These are phyloP conservation scores for Fusarium luffae DNA, from an alignment of 2,329 filamentous ascomycete genomes.

Conservation along the genomic window DNA sequence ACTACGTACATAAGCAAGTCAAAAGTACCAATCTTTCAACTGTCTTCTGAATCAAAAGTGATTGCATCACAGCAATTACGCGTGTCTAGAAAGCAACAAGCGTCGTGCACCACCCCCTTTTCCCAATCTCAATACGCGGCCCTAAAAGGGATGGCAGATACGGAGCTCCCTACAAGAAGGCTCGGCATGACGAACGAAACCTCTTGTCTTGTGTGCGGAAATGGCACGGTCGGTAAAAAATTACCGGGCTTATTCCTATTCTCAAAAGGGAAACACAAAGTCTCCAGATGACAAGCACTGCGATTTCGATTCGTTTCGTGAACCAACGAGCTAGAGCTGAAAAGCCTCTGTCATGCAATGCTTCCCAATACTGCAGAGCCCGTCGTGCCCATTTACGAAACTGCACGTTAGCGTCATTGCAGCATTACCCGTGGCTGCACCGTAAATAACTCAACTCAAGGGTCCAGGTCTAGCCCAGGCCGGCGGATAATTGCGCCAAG, in stretches of 20 bases:
- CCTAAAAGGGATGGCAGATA: slow-evolving; percentile 13
- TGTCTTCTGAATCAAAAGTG: background rate
- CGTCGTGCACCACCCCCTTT: slow-evolving; percentile 28
- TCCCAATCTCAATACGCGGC: slow-evolving; percentile 1
- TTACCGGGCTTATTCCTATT: slow-evolving; percentile 3
- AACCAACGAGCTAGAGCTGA: slow-evolving; percentile 15
- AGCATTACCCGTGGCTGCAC: slow-evolving; percentile 5
- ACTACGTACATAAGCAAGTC: background rate
- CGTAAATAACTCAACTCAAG: slow-evolving; percentile 30
- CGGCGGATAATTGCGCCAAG: slow-evolving; percentile 16
- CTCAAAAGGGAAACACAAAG: slow-evolving; percentile 3
- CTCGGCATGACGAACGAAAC: slow-evolving; percentile 40
- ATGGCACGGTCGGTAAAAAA: slow-evolving; percentile 28
- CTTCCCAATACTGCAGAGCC: slow-evolving; percentile 10
- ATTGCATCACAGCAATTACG: background rate
- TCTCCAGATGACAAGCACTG: slow-evolving; percentile 18
- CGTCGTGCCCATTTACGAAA: slow-evolving; percentile 4
- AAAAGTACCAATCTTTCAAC: background rate
- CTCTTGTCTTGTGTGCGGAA: slow-evolving; percentile 14
- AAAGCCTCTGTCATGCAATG: slow-evolving; percentile 2
- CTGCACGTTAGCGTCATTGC: slow-evolving; percentile 12
- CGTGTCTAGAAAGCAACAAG: background rate
- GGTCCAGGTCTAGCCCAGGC: slow-evolving; percentile 31
- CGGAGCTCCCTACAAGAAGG: slow-evolving; percentile 16
- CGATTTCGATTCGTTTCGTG: slow-evolving; percentile 10